These are phyloP conservation scores for Trametes punicea DNA, from an alignment of 768 basidiomycete genomes.

Conservation along the genomic window DNA sequence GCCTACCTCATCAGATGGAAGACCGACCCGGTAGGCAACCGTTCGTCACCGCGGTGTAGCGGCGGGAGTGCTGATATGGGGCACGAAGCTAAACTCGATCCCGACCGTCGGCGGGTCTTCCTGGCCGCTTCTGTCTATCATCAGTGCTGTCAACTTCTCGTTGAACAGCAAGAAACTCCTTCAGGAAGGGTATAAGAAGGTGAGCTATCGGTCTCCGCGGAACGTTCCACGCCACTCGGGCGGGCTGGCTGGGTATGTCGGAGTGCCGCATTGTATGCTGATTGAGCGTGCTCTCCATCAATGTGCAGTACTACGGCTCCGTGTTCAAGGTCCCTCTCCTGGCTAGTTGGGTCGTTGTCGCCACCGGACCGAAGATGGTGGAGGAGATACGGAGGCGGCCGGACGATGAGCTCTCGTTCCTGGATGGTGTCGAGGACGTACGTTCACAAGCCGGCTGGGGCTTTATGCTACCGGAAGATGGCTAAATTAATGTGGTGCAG, in stretches of 20 bases:
- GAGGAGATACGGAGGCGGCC: conserved; percentile 51
- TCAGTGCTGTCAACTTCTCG: conserved; percentile 31
- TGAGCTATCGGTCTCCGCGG: conserved; percentile 17
- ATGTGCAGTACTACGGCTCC: conserved; percentile 17
- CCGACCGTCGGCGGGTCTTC: conserved; percentile 36
- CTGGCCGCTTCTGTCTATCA: conserved; percentile 33
- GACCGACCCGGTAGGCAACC: background rate
- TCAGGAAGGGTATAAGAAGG: conserved; percentile 36
- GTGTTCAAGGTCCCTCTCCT: conserved; percentile 44
- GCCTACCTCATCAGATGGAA: background rate
- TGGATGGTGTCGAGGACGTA: conserved; percentile 40
- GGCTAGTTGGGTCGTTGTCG: conserved; percentile 45
- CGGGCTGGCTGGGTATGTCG: no score
- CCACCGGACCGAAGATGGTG: conserved; percentile 39
- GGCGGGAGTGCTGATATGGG: no score
- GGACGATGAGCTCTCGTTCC: conserved; percentile 44
- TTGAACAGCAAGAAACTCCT: conserved; percentile 33
- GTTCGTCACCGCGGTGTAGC: no score
- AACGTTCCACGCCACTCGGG: no score
- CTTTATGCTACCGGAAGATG: no score
- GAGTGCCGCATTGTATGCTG: no score
- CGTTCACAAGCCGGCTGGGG: background rate
- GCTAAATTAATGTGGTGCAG: no score
- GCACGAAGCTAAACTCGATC: conserved; percentile 23
- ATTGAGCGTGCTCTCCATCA: background rate